A percentile compares a stretch with the other conserved stretches of the same genome.
These are phyloP conservation scores for Kwoniella botswanensis DNA, from an alignment of 768 basidiomycete species.

Conservation along the genomic window DNA sequence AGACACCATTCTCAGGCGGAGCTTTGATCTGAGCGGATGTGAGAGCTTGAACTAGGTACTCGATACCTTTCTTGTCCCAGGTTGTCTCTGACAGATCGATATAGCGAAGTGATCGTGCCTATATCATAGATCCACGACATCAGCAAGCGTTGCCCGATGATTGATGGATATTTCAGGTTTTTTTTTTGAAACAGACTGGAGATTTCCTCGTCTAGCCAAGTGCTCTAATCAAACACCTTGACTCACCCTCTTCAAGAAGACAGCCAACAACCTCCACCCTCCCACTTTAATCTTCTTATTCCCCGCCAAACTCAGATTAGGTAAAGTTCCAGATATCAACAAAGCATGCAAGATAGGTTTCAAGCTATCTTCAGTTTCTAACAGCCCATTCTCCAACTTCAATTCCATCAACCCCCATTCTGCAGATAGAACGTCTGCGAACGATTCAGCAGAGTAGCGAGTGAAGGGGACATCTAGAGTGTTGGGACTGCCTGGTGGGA, in stretches of 20 bases:
- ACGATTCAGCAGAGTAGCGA: conserved; percentile 70
- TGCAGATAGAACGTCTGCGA: conserved; percentile 88
- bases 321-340: conserved; percentile 77
- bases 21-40: conserved; percentile 52
- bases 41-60: conserved; percentile 76
- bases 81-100: conserved; percentile 86
- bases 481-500: conserved; percentile 75
- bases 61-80: conserved; percentile 81
- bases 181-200: not conserved
- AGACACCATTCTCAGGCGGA: conserved; percentile 10
- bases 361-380: conserved; percentile 76
- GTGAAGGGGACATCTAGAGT: conserved; percentile 65
- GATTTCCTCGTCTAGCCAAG: not conserved
- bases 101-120: conserved; percentile 81
- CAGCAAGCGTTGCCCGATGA: not conserved
- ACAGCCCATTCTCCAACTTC: conserved; percentile 80
- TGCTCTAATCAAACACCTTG: not conserved
- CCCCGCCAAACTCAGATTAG: conserved; percentile 82
- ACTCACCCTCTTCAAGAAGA: conserved; percentile 74
- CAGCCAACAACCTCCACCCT: conserved; percentile 79
- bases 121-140: not conserved
- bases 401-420: conserved; percentile 92
- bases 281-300: conserved; percentile 77
- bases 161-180: not conserved
- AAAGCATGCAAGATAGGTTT: conserved; percentile 90